Evolutionary conservation across 106 monocot species (phyloP), one percentile per base, ranked within the genome.

Genomic region (Dendrobium catenatum): DNA sequence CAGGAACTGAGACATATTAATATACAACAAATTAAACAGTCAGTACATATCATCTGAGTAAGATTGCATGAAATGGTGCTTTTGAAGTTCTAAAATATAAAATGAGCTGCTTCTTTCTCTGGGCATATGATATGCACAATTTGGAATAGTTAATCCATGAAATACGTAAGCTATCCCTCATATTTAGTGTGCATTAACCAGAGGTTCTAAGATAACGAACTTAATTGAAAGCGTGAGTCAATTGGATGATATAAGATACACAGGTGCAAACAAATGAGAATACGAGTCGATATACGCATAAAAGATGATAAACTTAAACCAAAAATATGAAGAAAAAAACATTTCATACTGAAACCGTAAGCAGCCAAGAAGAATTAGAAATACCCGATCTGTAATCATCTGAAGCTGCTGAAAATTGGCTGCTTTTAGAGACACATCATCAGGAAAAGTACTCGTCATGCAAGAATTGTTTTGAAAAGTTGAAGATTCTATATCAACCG

Each of bases 331-430:
- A 59, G 20, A 41, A 59, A 11, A 51, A 78, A 59, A 70, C 13
- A 37, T 70, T 70, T 33, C 77, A 77, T 27, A 20, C 1, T 54
- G 19, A 59, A 9, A 58, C 37, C 55, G 24, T 49, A 40, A 55
- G 33, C 48, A 55, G 17, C 40, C 54, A 48, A 55, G 55, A 43
- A 68, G 15, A 78, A 59, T 20, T 42, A 17, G 72, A 16, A 22
- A 79, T 85, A 94, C 93, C 93, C 85, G 89, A 80, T 86, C 76
- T 70, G 87, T 77, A 51, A 82, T 84, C 87, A 87, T 78, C 68
- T 86, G 85, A 82, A 94, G 89, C 81, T 91, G 84, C 61, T 40
- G 75, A 84, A 94, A 87, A 75, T 84, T 89, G 43, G 72, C 81
- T 67, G 80, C 88, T 72, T 87, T 81, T 37, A 77, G 55, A 43